A percentile compares a stretch with the other conserved stretches of the same genome.
Conservation (phyloP, 495 filamentous ascomycete species). For the Penicillium pancosmium region DNA sequence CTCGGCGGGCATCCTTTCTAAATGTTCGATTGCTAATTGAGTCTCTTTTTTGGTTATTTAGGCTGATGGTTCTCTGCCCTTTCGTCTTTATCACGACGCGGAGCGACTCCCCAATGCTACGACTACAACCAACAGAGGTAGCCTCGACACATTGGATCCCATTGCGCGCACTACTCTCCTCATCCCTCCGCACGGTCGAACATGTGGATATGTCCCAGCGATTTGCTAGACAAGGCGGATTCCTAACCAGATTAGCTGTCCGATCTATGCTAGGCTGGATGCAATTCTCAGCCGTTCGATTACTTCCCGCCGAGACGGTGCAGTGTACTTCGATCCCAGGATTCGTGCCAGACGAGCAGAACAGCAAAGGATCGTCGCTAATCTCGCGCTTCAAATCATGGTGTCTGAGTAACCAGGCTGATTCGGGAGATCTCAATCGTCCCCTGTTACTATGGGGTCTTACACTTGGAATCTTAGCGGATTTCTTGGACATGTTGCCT, state of each 20-base stretch:
- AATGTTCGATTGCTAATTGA: too few species aligned
- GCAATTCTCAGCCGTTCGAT: slow-evolving; percentile 69
- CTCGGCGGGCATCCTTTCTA: neutral
- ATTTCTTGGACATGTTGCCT: slow-evolving; percentile 73
- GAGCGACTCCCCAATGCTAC: slow-evolving; percentile 58
- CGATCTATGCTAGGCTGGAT: slow-evolving; percentile 66
- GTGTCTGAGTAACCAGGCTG: slow-evolving; percentile 38
- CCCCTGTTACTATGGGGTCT: slow-evolving; percentile 76
- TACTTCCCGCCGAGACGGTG: slow-evolving; percentile 64
- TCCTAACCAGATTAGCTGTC: slow-evolving; percentile 52
- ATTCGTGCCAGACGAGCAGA: slow-evolving; percentile 40
- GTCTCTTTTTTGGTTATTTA: slow-evolving; percentile 22
- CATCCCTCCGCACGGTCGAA: slow-evolving; percentile 62
- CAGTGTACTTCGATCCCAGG: slow-evolving; percentile 55
- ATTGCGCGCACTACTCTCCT: slow-evolving; percentile 63
- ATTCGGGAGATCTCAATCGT: slow-evolving; percentile 31
- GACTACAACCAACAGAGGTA: slow-evolving; percentile 72
- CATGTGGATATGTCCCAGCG: slow-evolving; percentile 69
- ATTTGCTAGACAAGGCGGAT: slow-evolving; percentile 54
- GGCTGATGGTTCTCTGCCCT: slow-evolving; percentile 77
- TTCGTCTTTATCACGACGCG: slow-evolving; percentile 69
- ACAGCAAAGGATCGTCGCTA: slow-evolving; percentile 12
- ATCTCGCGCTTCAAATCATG: slow-evolving; percentile 33
- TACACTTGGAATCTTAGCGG: slow-evolving; percentile 70
- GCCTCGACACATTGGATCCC: slow-evolving; percentile 79